These are phyloP conservation scores for Cylindrodendrum hubeiense DNA, from an alignment of 2,329 filamentous ascomycete species.

Conservation along the genomic window DNA sequence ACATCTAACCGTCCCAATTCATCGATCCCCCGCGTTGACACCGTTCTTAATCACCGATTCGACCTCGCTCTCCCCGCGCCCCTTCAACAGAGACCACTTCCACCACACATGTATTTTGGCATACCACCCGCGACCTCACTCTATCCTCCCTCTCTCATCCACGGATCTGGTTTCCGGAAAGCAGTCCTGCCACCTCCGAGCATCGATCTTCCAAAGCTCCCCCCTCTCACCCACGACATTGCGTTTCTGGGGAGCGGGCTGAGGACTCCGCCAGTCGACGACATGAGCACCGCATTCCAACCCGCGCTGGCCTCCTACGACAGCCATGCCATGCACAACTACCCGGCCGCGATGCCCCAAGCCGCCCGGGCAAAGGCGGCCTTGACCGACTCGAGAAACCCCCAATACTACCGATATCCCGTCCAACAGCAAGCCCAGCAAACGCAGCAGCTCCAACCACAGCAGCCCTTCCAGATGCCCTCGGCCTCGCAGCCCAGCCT, in stretches of 20 bases:
- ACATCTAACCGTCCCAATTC: conserved; percentile 1
- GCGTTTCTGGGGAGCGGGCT: conserved; percentile 53
- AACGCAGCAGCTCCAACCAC: conserved; percentile 27
- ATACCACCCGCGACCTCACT: conserved; percentile 37
- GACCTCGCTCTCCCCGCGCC: not conserved
- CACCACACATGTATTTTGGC: conserved; percentile 46
- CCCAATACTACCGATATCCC: conserved; percentile 49
- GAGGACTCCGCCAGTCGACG: conserved; percentile 64
- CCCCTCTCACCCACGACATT: conserved; percentile 34
- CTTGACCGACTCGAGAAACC: conserved; percentile 49
- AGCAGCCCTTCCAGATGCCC: conserved; percentile 24
- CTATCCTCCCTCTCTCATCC: conserved; percentile 39
- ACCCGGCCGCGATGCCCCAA: conserved; percentile 52
- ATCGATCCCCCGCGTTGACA: not conserved
- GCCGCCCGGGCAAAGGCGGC: conserved; percentile 46
- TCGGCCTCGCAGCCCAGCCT: conserved; percentile 31
- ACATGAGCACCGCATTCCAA: conserved; percentile 67
- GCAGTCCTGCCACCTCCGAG: conserved; percentile 30
- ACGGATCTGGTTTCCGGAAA: conserved; percentile 35
- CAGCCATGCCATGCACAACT: conserved; percentile 57
- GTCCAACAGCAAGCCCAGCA: conserved; percentile 40
- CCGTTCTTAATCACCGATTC: conserved; percentile 1
- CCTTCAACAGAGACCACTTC: not conserved
- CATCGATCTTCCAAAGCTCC: conserved; percentile 40
- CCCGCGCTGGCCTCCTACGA: conserved; percentile 61